Evolutionary conservation across 2,329 filamentous ascomycete genomes (phyloP).

Genomic region (Teratosphaeria viscida): DNA sequence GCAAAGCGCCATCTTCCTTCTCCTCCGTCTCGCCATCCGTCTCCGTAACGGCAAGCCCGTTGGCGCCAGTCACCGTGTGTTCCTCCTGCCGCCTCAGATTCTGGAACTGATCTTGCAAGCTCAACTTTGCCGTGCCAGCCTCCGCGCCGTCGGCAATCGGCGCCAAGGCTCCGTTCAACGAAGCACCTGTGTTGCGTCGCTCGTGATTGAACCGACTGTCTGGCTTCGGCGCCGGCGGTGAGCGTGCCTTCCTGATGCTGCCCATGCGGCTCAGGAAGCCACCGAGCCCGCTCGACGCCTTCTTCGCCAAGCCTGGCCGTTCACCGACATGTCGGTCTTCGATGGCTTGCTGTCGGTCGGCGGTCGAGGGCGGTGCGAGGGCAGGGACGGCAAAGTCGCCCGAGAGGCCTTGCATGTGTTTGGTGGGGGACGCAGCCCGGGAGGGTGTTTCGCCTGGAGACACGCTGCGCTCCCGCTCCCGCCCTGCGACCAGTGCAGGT

Average conservation of each 20-base stretch:
- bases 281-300: conserved; percentile 81
- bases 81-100: conserved; percentile 36
- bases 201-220: conserved; percentile 11
- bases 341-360: conserved; percentile 21
- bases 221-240: conserved; percentile 26
- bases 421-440: neutral
- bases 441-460: conserved; percentile 7
- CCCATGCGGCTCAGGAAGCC: conserved; percentile 59
- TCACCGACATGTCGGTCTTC: conserved; percentile 10
- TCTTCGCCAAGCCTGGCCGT: conserved; percentile 38
- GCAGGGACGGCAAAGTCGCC: conserved; percentile 58
- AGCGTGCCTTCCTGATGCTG: conserved; percentile 48
- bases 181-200: conserved; percentile 16
- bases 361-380: conserved; percentile 27
- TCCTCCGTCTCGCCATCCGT: conserved; percentile 8
- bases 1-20: conserved; percentile 25
- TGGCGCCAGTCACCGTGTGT: conserved; percentile 17
- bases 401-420: conserved; percentile 55
- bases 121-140: conserved; percentile 25
- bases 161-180: conserved; percentile 10
- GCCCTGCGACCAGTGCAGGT: neutral
- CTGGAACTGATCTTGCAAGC: conserved; percentile 38
- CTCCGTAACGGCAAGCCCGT: conserved; percentile 8
- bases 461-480: conserved; percentile 17
- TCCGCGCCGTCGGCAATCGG: conserved; percentile 18